Evolutionary conservation across 352 stramenopile species (phyloP), one percentile per base, ranked within the genome.

Genomic region (Phytopythium sindhum): DNA sequence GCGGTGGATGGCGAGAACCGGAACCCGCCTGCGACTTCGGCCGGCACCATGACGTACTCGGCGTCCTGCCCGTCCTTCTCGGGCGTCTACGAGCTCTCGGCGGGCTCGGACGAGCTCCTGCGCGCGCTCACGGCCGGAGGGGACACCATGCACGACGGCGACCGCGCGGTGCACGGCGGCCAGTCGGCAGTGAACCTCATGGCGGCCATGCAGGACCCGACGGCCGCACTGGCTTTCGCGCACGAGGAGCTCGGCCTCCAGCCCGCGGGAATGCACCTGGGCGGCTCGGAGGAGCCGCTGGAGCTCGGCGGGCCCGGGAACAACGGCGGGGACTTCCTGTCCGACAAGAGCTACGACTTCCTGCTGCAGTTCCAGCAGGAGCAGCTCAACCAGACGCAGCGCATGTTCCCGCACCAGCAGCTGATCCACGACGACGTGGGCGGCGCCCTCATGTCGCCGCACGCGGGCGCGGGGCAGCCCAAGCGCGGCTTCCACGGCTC

Each of bases 31-130:
- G 74, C 71, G 12, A 21, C 57, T 29, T 65, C 57, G 29, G 14
- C 60, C 31, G 28, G 21, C 35, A 28, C 64, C 28, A 66, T 92
- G 55, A 89, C 84, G 23, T 85, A 81, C 58, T 92, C 84, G 35
- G 80, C 84, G 42, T 92, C 84, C 31, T 92, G 81, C 58, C 84
- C 84, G 60, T 89, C 81, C 29, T 86, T 92, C 68, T 88, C 84
- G 39, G 80, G 74, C 21, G 48, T 89, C 35, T 87, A 92, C 55
- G 71, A 86, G 23, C 60, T 81, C 64, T 67, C 73, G 37, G 48
- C 48, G 48, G 53, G 53, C 21, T 58, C 66, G 29, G 73, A 88
- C 60, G 75, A 86, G 17, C 65, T 88, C 47, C 72, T 90, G 60
- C 64, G 70, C 37, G 68, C 75, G 24, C 69, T 81, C 52, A 60